These are phyloP conservation scores for Diaporthe helianthi DNA, from an alignment of 2,329 filamentous ascomycete species.

Conservation along the genomic window DNA sequence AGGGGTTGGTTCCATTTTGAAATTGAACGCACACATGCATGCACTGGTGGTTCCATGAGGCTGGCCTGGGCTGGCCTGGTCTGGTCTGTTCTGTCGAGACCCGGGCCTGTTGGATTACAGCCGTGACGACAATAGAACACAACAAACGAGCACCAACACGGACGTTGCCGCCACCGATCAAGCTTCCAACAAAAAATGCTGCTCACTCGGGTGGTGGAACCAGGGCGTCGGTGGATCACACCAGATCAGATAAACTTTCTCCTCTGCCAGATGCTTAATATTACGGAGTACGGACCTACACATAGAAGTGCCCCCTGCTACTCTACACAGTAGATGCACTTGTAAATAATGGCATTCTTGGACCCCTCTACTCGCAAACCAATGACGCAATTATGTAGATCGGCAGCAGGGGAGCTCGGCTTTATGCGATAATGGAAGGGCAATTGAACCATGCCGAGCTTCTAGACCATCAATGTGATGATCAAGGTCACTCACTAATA, in stretches of 20 bases:
- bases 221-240: neutral
- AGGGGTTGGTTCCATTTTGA: neutral
- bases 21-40: neutral
- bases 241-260: constrained; percentile 6
- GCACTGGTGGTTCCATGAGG: neutral
- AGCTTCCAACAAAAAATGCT: neutral
- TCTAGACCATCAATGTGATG: neutral
- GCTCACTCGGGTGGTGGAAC: neutral
- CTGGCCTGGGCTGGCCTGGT: neutral
- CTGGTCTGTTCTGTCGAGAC: constrained; percentile 1
- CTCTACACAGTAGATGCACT: too few relatives aligned
- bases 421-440: constrained; percentile 18
- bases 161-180: neutral
- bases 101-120: constrained; percentile 16
- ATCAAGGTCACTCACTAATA: neutral
- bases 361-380: constrained; percentile 5
- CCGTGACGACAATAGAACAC: constrained; percentile 2
- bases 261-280: neutral
- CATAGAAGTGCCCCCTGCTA: neutral
- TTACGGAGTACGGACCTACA: too few relatives aligned
- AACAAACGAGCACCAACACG: neutral
- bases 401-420: neutral
- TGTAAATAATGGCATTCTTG: neutral
- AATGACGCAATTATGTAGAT: constrained; percentile 23
- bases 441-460: neutral